A percentile compares a stretch with the other conserved stretches of the same genome.
Evolutionary conservation across 164 flowering plant species (phyloP).

Genomic region (Piper longum): DNA sequence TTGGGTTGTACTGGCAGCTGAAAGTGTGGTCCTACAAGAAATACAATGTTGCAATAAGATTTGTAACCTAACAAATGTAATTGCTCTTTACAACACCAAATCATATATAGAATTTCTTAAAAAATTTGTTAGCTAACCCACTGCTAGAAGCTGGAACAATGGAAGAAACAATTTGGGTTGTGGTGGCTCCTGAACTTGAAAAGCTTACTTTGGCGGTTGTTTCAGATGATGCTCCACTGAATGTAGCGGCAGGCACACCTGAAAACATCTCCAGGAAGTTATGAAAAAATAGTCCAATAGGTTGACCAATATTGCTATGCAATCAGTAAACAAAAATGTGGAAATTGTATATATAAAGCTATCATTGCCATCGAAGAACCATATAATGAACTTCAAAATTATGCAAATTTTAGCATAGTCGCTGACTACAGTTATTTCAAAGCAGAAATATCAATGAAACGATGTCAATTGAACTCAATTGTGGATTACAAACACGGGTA

Average conservation of each 20-base stretch:
- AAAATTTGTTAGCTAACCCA: slow-evolving; percentile 36
- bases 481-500: too few species aligned
- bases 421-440: neutral
- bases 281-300: too few species aligned
- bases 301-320: too few species aligned
- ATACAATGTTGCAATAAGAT: neutral
- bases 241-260: slow-evolving; percentile 35
- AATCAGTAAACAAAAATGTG: too few species aligned
- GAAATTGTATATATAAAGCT: too few species aligned
- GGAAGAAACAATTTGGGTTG: slow-evolving; percentile 46
- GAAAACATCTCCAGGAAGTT: neutral
- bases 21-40: slow-evolving; percentile 33
- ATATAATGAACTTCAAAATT: too few species aligned
- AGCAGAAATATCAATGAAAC: neutral
- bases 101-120: neutral
- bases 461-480: too few species aligned
- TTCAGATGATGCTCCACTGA: slow-evolving; percentile 28
- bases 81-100: neutral
- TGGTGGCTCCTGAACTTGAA: slow-evolving; percentile 23
- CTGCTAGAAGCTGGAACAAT: slow-evolving; percentile 46
- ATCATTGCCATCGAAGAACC: too few species aligned
- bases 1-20: slow-evolving; percentile 30
- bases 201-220: slow-evolving; percentile 13
- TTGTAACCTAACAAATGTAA: neutral
- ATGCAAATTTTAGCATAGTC: too few species aligned